These are phyloP conservation scores for Clitoria ternatea DNA, from an alignment of 306 rosid species.

Conservation along the genomic window DNA sequence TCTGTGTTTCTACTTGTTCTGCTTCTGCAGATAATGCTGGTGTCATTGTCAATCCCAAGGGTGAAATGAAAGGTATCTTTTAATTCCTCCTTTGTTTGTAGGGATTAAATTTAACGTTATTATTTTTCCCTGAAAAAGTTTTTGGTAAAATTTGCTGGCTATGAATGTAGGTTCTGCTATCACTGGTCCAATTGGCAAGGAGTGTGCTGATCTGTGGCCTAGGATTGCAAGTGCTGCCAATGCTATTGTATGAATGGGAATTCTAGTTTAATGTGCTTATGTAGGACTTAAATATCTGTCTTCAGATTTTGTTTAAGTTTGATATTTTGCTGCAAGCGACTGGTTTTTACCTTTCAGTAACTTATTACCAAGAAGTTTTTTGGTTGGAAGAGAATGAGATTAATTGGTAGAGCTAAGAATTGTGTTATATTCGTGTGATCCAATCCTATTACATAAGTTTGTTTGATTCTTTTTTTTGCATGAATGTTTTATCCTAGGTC, in stretches of 20 bases:
- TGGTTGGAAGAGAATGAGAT: neutral
- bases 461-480: neutral
- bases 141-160: neutral
- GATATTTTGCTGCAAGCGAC: neutral
- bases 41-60: conserved; percentile 85
- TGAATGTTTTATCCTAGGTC: too few species aligned
- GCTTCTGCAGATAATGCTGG: conserved; percentile 82
- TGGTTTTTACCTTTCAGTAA: neutral
- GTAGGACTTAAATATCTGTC: neutral
- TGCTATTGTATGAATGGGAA: conserved; percentile 54
- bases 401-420: neutral
- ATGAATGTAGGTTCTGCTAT: conserved; percentile 65
- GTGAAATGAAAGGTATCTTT: conserved; percentile 78
- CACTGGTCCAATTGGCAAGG: conserved; percentile 88
- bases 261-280: neutral
- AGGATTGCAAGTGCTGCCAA: conserved; percentile 96
- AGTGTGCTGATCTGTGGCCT: conserved; percentile 94
- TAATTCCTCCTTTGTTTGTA: neutral
- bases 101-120: too few species aligned
- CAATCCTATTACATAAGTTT: neutral
- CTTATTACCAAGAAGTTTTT: neutral
- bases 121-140: neutral
- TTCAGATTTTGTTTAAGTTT: neutral
- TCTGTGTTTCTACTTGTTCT: too few species aligned
- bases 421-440: neutral